Evolutionary conservation across 371 early-diverging fungal species (phyloP).

Genomic region (Lichtheimia ornata): DNA sequence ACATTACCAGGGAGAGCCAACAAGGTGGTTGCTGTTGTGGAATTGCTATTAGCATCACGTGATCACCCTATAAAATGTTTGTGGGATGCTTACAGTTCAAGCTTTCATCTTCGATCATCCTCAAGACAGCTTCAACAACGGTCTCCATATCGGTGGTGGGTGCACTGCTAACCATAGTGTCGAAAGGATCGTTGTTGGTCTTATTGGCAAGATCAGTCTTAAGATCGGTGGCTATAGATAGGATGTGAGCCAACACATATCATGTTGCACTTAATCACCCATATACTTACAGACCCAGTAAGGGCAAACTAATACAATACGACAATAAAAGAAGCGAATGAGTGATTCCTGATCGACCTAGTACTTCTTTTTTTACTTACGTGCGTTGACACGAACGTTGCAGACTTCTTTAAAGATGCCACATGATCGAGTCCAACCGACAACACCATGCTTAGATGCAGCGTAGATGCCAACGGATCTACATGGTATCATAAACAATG

Average conservation of each 20-base stretch:
- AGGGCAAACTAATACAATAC: conserved; percentile 15
- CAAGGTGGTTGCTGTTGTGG: conserved; percentile 3
- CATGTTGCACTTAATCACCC: not conserved
- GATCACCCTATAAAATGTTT: too few species aligned
- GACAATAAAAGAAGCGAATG: not conserved
- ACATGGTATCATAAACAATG: not conserved
- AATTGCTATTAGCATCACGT: too few species aligned
- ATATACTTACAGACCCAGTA: conserved; percentile 29
- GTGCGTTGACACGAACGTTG: conserved; percentile 23
- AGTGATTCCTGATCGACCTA: not conserved
- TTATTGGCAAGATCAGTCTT: not conserved
- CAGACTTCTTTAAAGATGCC: conserved; percentile 13
- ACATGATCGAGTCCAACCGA: conserved; percentile 28
- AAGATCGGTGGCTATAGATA: not conserved
- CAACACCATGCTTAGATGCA: conserved; percentile 22
- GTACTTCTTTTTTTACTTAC: conserved; percentile 4
- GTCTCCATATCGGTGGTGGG: conserved; percentile 34
- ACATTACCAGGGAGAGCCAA: conserved; percentile 21
- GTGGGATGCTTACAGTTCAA: conserved; percentile 23
- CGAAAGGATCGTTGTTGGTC: not conserved
- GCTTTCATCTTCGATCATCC: conserved; percentile 43
- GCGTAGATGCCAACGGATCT: conserved; percentile 17
- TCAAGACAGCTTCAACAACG: conserved; percentile 55
- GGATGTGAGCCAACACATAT: too few species aligned
- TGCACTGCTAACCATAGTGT: not conserved